phyloP scores from a whole-genome alignment of 23 red algal species.

The Gracilariopsis chorda region DNA sequence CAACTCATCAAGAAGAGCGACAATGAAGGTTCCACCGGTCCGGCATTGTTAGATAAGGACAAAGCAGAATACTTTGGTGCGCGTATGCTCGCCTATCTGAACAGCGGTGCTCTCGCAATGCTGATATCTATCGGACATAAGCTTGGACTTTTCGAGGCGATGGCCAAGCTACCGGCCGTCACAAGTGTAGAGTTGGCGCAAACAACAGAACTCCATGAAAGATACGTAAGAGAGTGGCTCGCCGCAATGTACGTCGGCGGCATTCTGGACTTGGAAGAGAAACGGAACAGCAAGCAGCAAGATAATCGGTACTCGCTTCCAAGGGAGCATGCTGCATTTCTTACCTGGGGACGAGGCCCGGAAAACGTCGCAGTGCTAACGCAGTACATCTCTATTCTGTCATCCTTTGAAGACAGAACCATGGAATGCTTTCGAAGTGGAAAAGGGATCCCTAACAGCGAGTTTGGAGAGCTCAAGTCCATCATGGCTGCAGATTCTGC shows the following conservation, averaged over 20 bases:
- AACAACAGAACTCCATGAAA: conserved; percentile 26
- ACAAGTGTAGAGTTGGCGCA: conserved; percentile 29
- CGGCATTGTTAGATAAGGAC: conserved; percentile 7
- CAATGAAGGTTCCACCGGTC: conserved; percentile 23
- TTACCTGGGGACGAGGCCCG: conserved; percentile 56
- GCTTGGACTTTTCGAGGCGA: conserved; percentile 59
- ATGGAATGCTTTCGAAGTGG: conserved; percentile 60
- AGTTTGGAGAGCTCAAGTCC: conserved; percentile 59
- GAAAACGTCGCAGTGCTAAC: conserved; percentile 69
- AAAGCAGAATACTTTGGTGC: conserved; percentile 59
- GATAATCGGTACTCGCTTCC: conserved; percentile 42
- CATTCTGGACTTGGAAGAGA: conserved; percentile 10
- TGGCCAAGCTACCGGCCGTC: conserved; percentile 48
- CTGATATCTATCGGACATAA: conserved; percentile 70
- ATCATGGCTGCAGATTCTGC: conserved; percentile 75
- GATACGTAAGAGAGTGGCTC: conserved; percentile 75
- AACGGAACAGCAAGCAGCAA: neutral
- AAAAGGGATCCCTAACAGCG: conserved; percentile 28
- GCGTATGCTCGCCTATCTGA: conserved; percentile 63
- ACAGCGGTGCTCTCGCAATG: conserved; percentile 44
- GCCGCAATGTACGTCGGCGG: conserved; percentile 51
- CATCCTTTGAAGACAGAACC: conserved; percentile 35
- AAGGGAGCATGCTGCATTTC: conserved; percentile 65
- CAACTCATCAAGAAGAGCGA: neutral
- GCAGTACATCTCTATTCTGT: conserved; percentile 56